Conservation (phyloP, 2,329 filamentous ascomycete genomes). For the Fusarium vanettenii region DNA sequence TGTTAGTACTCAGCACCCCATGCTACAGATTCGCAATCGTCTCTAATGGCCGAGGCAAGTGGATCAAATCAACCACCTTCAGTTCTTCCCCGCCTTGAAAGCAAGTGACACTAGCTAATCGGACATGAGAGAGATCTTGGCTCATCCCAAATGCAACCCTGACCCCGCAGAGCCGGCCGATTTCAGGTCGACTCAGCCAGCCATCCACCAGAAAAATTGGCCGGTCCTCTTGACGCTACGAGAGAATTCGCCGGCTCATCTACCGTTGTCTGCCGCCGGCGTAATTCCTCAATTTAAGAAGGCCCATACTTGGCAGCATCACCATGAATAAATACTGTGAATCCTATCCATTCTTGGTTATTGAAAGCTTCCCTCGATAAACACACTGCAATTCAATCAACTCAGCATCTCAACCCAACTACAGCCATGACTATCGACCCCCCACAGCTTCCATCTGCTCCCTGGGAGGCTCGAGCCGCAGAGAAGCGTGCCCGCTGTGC, state of each 20-base stretch:
- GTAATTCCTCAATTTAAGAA: not conserved
- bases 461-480: not conserved
- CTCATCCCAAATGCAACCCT: not conserved
- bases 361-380: not conserved
- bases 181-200: not conserved
- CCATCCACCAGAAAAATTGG: not conserved
- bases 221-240: not conserved
- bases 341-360: not conserved
- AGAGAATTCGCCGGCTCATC: not conserved
- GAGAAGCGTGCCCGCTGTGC: constrained; percentile 6
- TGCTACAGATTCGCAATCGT: not conserved
- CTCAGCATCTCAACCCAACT: not conserved
- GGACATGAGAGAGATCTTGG: not conserved
- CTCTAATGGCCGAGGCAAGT: not conserved
- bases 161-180: not conserved
- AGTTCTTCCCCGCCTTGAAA: not conserved
- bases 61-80: not conserved
- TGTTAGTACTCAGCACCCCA: not conserved
- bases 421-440: not conserved
- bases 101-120: not conserved
- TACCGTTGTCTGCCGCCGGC: not conserved
- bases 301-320: not conserved
- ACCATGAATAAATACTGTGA: not conserved
- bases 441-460: not conserved
- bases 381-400: not conserved